These are phyloP conservation scores for Trichoderma atroviride DNA, from an alignment of 2,329 filamentous ascomycete genomes.

Conservation along the genomic window DNA sequence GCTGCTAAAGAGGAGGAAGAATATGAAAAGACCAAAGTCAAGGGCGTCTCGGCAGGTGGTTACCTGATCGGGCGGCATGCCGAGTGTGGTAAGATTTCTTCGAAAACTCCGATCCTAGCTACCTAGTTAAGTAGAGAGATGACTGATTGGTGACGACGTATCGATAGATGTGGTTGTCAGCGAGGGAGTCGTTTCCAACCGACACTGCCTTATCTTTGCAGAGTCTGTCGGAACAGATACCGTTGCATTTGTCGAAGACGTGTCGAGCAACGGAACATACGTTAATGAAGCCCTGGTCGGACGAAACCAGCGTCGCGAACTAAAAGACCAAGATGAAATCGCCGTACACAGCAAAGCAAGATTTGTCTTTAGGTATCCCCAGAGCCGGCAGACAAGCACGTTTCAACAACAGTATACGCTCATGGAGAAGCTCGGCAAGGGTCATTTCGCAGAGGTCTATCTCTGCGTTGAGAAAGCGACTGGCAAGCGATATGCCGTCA, in stretches of 20 bases:
- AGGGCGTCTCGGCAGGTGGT: slow-evolving; percentile 70
- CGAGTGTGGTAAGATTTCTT: slow-evolving; percentile 75
- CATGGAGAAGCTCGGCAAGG: slow-evolving; percentile 84
- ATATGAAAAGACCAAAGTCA: slow-evolving; percentile 64
- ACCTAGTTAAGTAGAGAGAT: not conserved
- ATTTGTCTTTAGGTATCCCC: slow-evolving; percentile 91
- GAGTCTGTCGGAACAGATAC: slow-evolving; percentile 61
- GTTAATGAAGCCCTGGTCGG: slow-evolving; percentile 91
- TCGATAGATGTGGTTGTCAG: slow-evolving; percentile 68
- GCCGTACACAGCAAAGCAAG: slow-evolving; percentile 81
- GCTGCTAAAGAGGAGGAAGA: slow-evolving; percentile 57
- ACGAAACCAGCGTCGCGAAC: slow-evolving; percentile 85
- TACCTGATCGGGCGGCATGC: slow-evolving; percentile 91
- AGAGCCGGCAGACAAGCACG: slow-evolving; percentile 69
- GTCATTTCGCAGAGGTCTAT: slow-evolving; percentile 93
- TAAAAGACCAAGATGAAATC: slow-evolving; percentile 89
- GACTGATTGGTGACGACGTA: not conserved
- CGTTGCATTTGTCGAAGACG: slow-evolving; percentile 81
- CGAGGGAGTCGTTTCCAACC: slow-evolving; percentile 82
- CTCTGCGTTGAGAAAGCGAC: slow-evolving; percentile 84
- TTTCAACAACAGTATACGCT: slow-evolving; percentile 88
- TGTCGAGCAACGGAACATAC: slow-evolving; percentile 95
- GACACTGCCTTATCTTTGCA: slow-evolving; percentile 71
- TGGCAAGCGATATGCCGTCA: slow-evolving; percentile 85
- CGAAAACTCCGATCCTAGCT: not conserved